Percentiles rank a stretch among this genome's conserved stretches.
These are phyloP conservation scores for Cladosporium sp. DNA, from an alignment of 2,329 filamentous ascomycete genomes.

Conservation along the genomic window DNA sequence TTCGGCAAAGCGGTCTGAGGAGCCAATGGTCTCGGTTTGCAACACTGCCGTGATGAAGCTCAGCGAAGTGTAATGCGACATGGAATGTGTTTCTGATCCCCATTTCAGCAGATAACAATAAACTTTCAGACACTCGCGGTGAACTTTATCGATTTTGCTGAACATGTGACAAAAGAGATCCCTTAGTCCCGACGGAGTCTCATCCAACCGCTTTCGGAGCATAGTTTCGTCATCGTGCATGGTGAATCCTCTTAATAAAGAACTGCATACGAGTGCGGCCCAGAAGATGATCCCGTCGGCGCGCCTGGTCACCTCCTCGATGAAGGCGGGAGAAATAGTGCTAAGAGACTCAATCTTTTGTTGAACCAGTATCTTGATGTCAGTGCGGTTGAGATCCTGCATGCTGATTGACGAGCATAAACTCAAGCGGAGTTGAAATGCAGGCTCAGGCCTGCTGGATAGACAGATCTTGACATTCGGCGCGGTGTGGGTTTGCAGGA, in stretches of 20 bases:
- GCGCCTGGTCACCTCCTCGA: not conserved
- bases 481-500: not conserved
- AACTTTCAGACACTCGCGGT: not conserved
- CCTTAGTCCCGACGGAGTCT: not conserved
- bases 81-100: not conserved
- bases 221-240: not conserved
- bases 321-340: not conserved
- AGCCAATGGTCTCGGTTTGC: not conserved
- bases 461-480: conserved; percentile 13
- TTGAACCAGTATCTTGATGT: not conserved
- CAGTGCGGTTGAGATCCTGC: conserved; percentile 6
- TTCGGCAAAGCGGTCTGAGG: not conserved
- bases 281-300: conserved; percentile 15
- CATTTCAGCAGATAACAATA: not conserved
- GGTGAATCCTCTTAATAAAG: not conserved
- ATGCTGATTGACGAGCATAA: not conserved
- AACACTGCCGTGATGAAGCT: not conserved
- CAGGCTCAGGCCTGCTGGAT: conserved; percentile 7
- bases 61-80: not conserved
- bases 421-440: not conserved
- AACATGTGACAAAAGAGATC: conserved; percentile 2
- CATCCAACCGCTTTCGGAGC: not conserved
- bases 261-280: not conserved
- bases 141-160: not conserved
- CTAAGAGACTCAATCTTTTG: not conserved